phyloP scores from a whole-genome alignment of 2,329 filamentous ascomycete genomes.

The Hypoxylon sp. region DNA sequence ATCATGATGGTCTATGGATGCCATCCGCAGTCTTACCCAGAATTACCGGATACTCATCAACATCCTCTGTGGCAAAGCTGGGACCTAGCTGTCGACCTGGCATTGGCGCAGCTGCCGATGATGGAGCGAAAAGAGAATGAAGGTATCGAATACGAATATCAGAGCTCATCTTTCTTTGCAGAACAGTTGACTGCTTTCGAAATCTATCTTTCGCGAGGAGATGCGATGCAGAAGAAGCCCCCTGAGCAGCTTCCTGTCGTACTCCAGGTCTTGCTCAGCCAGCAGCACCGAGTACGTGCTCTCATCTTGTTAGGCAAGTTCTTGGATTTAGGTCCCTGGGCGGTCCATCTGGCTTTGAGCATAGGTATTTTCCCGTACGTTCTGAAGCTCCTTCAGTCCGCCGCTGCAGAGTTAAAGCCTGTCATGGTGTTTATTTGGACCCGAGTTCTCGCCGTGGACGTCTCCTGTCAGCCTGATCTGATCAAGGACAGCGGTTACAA shows the following conservation, averaged over 20 bases:
- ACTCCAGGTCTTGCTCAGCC: conserved; percentile 93
- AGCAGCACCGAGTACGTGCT: conserved; percentile 91
- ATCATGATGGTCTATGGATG: conserved; percentile 98
- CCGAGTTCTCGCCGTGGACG: conserved; percentile 92
- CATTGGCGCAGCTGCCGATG: conserved; percentile 87
- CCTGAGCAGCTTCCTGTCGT: conserved; percentile 97
- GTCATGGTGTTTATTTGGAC: conserved; percentile 99
- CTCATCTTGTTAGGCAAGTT: conserved; percentile 94
- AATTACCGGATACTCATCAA: conserved; percentile 93
- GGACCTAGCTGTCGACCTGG: conserved; percentile 97
- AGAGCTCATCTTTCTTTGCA: conserved; percentile 95
- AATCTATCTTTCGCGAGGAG: conserved; percentile 87
- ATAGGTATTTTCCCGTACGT: conserved; percentile 99
- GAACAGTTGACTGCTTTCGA: conserved; percentile 98
- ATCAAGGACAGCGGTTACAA: conserved; percentile 97
- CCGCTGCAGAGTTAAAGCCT: conserved; percentile 92
- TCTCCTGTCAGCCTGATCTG: conserved; percentile 91
- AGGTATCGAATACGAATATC: conserved; percentile 86
- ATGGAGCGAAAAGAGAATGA: conserved; percentile 83
- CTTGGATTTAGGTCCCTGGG: conserved; percentile 95
- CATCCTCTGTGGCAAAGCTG: conserved; percentile 97
- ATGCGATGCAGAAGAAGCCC: conserved; percentile 84
- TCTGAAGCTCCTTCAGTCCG: conserved; percentile 95
- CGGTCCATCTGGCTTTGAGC: conserved; percentile 95
- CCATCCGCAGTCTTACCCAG: conserved; percentile 90